Base-by-base conservation (phyloP, 176 grass and related monocot species). In the Urochloa ruziziensis region DNA sequence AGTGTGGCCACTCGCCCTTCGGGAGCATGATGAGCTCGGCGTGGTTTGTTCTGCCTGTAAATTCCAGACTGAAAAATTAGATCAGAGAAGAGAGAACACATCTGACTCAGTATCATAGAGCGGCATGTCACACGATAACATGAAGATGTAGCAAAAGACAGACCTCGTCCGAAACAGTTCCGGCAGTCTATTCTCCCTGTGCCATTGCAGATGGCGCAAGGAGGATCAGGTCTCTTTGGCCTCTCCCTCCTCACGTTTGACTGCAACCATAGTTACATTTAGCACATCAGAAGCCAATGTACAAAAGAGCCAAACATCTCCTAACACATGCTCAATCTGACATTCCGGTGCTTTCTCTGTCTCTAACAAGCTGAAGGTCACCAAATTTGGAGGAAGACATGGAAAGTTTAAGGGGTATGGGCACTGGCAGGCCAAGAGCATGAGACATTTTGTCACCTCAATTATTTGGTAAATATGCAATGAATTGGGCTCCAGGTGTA, bases 1-100 rank as follows among this genome's bases (percentile, higher is more conserved):
- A 94, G 79, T 84, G 83, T 7, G 89, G 92, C 92, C 92, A 94
- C 84, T 91, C 89, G 5, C 92, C 92, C 40, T 94, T 94, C 0
- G 89, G 92, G 11, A 94, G 89, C 87, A 94, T 80, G 56, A 28
- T 33, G 9, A 89, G 84, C 72, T 94, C 47, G 0, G 48, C 86
- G 71, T 81, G 82, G 25, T 94, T 94, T 25, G 70, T 80, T 80
- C 89, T 89, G 43, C 92, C 92, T 94, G 84, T 58, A 80, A 32
- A 91, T 72, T 21, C 19, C 39, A 78, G 63, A 33, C 32, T 6
- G 8, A 61, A 23, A 23, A 32, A 18, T 15, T 59, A 73, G 44
- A 71, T 49, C 7, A 77, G 70, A 63, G 10, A 78, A 23, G 5
- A 77, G 70, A 63, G 10, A 78, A 23, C 24, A 52, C 56, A 36